Base-by-base conservation (phyloP, 805 yeast species). In the Tetrapisispora fleetii region DNA sequence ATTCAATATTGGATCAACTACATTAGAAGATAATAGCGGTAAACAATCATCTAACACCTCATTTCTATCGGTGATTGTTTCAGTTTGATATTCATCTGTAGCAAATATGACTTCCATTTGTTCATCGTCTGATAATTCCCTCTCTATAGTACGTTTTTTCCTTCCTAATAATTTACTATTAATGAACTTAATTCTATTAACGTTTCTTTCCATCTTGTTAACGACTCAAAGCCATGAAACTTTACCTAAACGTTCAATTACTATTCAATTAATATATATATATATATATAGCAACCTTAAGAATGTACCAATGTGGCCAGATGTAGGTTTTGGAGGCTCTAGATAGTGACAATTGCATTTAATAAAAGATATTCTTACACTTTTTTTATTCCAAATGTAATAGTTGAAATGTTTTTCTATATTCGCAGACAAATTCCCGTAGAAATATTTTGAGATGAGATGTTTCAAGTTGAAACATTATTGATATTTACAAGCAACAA, bases 61-160 rank as follows among this genome's bases (percentile, higher is more conserved):
- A 19, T 56, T 50, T 19, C 64, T 57, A 18, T 57, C 67, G 17
- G 43, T 45, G 1, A 62, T 58, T 2, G 67, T 64, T 22, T 60
- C 67, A 2, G 68, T 64, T 27, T 58, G 58, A 14, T 60, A 40
- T 42, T 55, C 60, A 40, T 55, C 58, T 52, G 55, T 56, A 16
- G 54, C 36, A 3, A 52, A 37, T 24, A 51, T 43, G n/a, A 54
- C 48, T 35, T 54, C 53, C 40, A 50, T 49, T 22, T 52, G 55
- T 28, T 45, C 52, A 21, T 50, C 51, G 21, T 51, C 54, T 13
- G 45, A 27, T 16, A 49, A 46, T 18, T 50, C 45, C 8, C 43
- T 40, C 37, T 56, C 59, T 11, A 52, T 43, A 4, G 53, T 37
- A 14, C 48, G 49, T 42, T 62, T 49, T 44, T 54, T 56, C 24